Percentiles rank a stretch among this genome's conserved stretches.
These are phyloP conservation scores for Salix suchowensis DNA, from an alignment of 345 rosid genomes.

Conservation along the genomic window DNA sequence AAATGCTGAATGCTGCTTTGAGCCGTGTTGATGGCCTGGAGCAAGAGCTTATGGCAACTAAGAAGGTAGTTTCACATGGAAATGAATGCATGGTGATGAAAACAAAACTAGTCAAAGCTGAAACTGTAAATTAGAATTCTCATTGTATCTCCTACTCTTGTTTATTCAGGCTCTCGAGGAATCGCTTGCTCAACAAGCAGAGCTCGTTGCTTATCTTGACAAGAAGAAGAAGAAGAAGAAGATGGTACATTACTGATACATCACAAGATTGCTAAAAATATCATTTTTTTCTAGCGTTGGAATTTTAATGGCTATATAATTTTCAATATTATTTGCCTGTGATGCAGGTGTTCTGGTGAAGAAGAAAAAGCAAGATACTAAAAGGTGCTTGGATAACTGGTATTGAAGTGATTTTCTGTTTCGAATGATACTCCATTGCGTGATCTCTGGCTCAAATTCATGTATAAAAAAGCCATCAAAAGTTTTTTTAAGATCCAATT, in stretches of 20 bases:
- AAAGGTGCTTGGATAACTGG: slow-evolving; percentile 18
- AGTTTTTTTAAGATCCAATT: slow-evolving; percentile 11
- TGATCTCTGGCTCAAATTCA: slow-evolving; percentile 14
- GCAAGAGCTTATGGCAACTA: slow-evolving; percentile 72
- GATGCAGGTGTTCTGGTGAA: slow-evolving; percentile 48
- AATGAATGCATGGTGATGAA: background rate
- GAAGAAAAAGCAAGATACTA: slow-evolving; percentile 12
- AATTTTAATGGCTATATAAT: slow-evolving; percentile 2
- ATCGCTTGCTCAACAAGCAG: slow-evolving; percentile 60
- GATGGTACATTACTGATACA: slow-evolving; percentile 30
- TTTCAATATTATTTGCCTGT: slow-evolving; percentile 11
- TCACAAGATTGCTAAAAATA: background rate
- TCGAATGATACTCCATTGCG: slow-evolving; percentile 15
- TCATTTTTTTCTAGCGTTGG: background rate
- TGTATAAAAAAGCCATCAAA: slow-evolving; percentile 16
- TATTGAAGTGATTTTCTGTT: slow-evolving; percentile 14
- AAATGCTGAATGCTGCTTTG: slow-evolving; percentile 65
- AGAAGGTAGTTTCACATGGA: slow-evolving; percentile 45
- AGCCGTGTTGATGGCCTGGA: slow-evolving; percentile 63
- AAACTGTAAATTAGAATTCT: background rate
- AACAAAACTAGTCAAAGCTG: background rate
- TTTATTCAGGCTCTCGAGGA: slow-evolving; percentile 72
- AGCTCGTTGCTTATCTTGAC: slow-evolving; percentile 67
- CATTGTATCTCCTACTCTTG: background rate
- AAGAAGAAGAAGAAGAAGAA: slow-evolving; percentile 88